Evolutionary conservation across 2,329 filamentous ascomycete genomes (phyloP), one percentile per base, ranked within the genome.

Genomic region (Trichophyton equinum): DNA sequence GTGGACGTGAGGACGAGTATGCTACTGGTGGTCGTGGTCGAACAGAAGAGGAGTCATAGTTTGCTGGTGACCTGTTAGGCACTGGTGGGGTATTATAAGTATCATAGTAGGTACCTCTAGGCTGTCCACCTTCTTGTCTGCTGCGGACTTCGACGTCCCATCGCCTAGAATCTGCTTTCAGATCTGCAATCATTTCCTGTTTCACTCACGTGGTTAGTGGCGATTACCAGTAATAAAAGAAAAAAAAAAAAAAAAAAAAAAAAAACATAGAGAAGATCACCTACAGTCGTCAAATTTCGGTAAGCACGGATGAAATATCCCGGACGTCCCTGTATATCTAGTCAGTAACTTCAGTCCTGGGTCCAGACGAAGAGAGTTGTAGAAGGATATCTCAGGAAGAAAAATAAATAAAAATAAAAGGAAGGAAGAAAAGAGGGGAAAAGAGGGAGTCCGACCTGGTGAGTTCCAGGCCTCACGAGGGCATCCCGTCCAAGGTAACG

Each of bases 401-500:
- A 27, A 27, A 7, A 36, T 22, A 18, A 18, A 18, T 22, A 22
- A 58, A 62, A 61, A 62, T 63, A 63, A 20, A n/a, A 9, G 11
- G 25, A 25, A 30, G 6, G 13, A 57, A 62, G 65, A 59, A 66
- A 63, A 61, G 68, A 65, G 61, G 58, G 20, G 15, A 8, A 38
- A 62, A 66, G 58, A 67, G 64, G 60, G 68, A 65, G 67, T 67
- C 72, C 68, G 81, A 89, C 86, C 81, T 88, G 83, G 74, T 88
- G 86, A 68, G 82, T 83, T 69, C 85, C 86, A 62, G 87, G 87
- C 70, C 85, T 85, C 71, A 89, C 87, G 69, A 89, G 81, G 67
- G 88, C 88, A 78, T 91, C 88, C 73, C 89, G 89, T 70, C 88
- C 88, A 67, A 91, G 81, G 73, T 90, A 91, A 71, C 87, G 86